These are phyloP conservation scores for Cymodocea nodosa DNA, from an alignment of 116 monocot species.

Conservation along the genomic window DNA sequence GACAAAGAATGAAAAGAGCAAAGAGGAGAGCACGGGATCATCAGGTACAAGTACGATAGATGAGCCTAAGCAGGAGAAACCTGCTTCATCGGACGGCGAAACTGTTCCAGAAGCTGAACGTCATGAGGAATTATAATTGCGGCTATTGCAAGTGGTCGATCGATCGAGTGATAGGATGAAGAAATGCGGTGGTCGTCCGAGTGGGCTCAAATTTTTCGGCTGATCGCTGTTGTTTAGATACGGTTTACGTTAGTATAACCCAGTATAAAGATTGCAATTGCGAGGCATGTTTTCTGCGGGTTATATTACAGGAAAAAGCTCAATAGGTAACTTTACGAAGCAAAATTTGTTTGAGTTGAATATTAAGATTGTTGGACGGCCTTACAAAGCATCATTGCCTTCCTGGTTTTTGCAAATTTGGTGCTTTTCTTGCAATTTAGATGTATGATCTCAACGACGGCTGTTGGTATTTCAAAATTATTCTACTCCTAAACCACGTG, in stretches of 20 bases:
- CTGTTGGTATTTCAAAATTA: too few relatives aligned
- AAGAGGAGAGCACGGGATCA: not conserved
- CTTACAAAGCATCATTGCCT: too few relatives aligned
- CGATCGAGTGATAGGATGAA: too few relatives aligned
- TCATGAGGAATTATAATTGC: slow-evolving; percentile 6
- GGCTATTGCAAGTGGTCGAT: too few relatives aligned
- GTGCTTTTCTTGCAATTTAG: too few relatives aligned
- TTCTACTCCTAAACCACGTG: too few relatives aligned
- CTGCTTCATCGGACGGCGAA: not conserved
- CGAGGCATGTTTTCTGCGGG: not conserved
- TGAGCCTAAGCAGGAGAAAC: not conserved
- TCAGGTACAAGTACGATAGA: not conserved
- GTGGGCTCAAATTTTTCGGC: not conserved
- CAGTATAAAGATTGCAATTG: not conserved
- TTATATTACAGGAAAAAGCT: too few relatives aligned
- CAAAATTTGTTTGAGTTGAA: too few relatives aligned
- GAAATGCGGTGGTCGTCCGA: not conserved
- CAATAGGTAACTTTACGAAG: too few relatives aligned
- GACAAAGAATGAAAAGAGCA: slow-evolving; percentile 13
- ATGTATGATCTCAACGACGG: too few relatives aligned
- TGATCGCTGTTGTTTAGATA: not conserved
- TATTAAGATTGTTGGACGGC: too few relatives aligned
- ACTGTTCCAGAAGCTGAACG: not conserved
- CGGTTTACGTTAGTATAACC: not conserved
- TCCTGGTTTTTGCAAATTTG: too few relatives aligned